phyloP scores from a whole-genome alignment of 306 rosid species.

The Casuarina cunninghamiana region DNA sequence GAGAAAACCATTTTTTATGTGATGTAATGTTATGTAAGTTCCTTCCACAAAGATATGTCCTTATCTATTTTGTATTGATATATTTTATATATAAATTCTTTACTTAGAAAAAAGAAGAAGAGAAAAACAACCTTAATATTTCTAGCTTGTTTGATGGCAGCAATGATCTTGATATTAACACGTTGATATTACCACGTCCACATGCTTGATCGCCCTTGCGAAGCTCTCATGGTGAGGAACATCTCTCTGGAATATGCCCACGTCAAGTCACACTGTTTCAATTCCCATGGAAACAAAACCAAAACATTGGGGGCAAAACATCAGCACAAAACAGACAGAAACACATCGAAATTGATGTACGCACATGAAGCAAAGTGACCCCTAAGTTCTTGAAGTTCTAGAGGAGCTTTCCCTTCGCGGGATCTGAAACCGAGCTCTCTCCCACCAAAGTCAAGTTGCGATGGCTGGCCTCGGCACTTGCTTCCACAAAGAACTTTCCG shows the following conservation, averaged over 20 bases:
- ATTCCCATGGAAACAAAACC: too few species aligned
- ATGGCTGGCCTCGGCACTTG: conserved; percentile 57
- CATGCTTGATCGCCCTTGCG: conserved; percentile 67
- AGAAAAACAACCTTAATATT: conserved; percentile 47
- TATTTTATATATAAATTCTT: too few species aligned
- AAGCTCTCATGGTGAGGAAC: conserved; percentile 57
- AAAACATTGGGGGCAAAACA: background rate
- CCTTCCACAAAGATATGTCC: too few species aligned
- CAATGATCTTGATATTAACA: conserved; percentile 59
- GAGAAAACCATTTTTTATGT: too few species aligned
- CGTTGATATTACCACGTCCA: conserved; percentile 65
- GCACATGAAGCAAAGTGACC: conserved; percentile 47
- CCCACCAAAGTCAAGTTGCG: conserved; percentile 58
- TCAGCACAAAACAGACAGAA: background rate
- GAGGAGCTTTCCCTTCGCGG: conserved; percentile 43
- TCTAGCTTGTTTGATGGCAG: conserved; percentile 80
- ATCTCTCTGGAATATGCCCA: conserved; percentile 54
- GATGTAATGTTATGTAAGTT: too few species aligned
- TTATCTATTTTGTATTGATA: too few species aligned
- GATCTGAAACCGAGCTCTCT: conserved; percentile 51
- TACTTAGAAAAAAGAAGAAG: background rate
- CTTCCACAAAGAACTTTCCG: conserved; percentile 69
- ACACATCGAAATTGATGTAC: background rate
- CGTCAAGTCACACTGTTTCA: background rate
- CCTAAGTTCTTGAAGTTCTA: conserved; percentile 48